Evolutionary conservation across 108 stramenopile genomes (phyloP).

Genomic region (Licmophora abbreviata): DNA sequence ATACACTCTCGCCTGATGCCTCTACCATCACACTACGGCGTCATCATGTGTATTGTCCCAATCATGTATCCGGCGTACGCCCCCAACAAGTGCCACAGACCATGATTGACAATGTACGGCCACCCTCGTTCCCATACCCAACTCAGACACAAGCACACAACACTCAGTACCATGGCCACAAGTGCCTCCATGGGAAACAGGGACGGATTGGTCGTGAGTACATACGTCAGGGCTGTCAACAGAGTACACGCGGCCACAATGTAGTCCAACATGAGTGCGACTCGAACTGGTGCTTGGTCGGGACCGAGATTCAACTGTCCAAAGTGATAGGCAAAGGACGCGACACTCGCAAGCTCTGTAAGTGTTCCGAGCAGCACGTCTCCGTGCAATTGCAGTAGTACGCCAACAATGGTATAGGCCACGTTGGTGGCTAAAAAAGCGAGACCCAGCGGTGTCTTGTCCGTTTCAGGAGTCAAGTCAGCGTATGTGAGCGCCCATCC

Average conservation of each 20-base stretch:
- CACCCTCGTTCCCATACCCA: slow-evolving; percentile 66
- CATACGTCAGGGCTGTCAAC: slow-evolving; percentile 33
- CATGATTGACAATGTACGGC: slow-evolving; percentile 60
- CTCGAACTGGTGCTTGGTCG: slow-evolving; percentile 36
- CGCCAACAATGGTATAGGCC: slow-evolving; percentile 55
- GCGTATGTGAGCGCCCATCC: slow-evolving; percentile 77
- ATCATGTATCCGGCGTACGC: slow-evolving; percentile 65
- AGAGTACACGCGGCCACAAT: slow-evolving; percentile 46
- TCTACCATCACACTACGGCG: neutral
- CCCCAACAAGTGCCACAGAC: slow-evolving; percentile 68
- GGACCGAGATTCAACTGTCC: slow-evolving; percentile 52
- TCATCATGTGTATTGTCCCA: slow-evolving; percentile 43
- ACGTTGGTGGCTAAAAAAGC: slow-evolving; percentile 75
- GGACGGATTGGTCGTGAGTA: slow-evolving; percentile 11
- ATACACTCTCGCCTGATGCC: neutral
- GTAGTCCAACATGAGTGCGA: slow-evolving; percentile 74
- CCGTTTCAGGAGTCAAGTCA: slow-evolving; percentile 57
- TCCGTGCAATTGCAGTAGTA: slow-evolving; percentile 37
- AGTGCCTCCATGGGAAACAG: slow-evolving; percentile 23
- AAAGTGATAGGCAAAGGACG: slow-evolving; percentile 74
- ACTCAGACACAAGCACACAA: slow-evolving; percentile 42
- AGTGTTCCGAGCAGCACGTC: slow-evolving; percentile 45
- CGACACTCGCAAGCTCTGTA: slow-evolving; percentile 60
- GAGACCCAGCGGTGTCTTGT: slow-evolving; percentile 42
- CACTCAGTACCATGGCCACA: slow-evolving; percentile 13